Base-by-base conservation (phyloP, 129 eudicot genomes). In the Centaurea solstitialis region DNA sequence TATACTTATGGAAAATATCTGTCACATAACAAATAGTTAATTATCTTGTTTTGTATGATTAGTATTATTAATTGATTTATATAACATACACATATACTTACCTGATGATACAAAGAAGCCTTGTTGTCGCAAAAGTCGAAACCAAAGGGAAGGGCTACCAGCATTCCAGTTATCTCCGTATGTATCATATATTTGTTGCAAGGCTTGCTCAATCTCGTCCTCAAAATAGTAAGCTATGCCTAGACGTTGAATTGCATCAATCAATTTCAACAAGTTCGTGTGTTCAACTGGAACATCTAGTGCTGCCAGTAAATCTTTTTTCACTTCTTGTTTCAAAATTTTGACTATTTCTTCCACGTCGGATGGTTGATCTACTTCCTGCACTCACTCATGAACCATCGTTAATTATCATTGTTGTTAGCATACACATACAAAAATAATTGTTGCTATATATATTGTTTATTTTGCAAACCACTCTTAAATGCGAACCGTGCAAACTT, bases 151-250 rank as follows among this genome's bases (percentile, higher is more conserved):
- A 21, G 68, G 59, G 1, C 5, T 11, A 50, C 61, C 20, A 0
- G n/a, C 20, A 24, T 76, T 53, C 4, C 83, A 82, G 37, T 82
- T 83, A 11, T 69, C 37, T 1, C 38, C 70, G 41, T 50, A 69
- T 0, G 57, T 66, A 1, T 74, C 53, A 23, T 64, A 67, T 0
- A 69, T 65, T 12, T 67, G 39, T 0, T 57, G 37, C 9, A 88
- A 75, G 5, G 72, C 39, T 9, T 38, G 4, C 0, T 83, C 86
- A n/a, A 88, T 77, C 67, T 83, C 89, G 9, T 68, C n/a, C 30
- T 86, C 87, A 43, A 86, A 88, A 74, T 86, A 87, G 69, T 88
- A 88, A 12, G 69, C 65, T 21, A 88, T 70, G 20, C 89, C 90
- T 9, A 86, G 88, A 9, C 88, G 86, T 81, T 86, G 90, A 70